Evolutionary conservation across 352 stramenopile species (phyloP).

Genomic region (Nothophytophthora sp.): DNA sequence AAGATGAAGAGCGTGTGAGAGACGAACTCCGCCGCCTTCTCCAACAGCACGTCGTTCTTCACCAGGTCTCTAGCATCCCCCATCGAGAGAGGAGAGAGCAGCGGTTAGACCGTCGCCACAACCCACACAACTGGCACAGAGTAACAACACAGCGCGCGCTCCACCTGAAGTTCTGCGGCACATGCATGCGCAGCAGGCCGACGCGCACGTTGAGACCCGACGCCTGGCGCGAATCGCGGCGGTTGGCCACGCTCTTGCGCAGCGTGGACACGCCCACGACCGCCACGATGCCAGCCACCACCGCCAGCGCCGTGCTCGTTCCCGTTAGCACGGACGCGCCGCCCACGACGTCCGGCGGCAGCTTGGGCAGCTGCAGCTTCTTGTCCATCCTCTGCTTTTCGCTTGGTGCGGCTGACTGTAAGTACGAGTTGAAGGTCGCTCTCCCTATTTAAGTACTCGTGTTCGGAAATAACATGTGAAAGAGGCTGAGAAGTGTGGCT

Average conservation of each 20-base stretch:
- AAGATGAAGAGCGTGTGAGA: constrained; percentile 57
- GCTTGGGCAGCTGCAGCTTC: constrained; percentile 52
- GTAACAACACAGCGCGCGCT: neutral
- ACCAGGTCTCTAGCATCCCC: constrained; percentile 43
- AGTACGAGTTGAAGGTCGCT: too few relatives aligned
- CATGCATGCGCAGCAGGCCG: constrained; percentile 50
- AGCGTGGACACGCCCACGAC: constrained; percentile 47
- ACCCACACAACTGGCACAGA: neutral
- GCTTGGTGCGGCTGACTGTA: neutral
- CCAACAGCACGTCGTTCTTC: constrained; percentile 77
- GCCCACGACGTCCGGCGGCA: constrained; percentile 18
- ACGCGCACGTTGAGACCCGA: constrained; percentile 31
- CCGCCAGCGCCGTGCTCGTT: constrained; percentile 35
- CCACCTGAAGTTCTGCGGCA: constrained; percentile 59
- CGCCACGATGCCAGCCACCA: constrained; percentile 39
- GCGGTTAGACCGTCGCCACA: neutral
- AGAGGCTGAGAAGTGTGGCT: too few relatives aligned
- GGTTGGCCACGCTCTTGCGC: constrained; percentile 31
- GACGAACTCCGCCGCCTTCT: constrained; percentile 54
- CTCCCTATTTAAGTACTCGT: too few relatives aligned
- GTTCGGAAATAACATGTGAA: too few relatives aligned
- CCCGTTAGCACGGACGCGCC: constrained; percentile 27
- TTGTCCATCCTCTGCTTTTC: constrained; percentile 30
- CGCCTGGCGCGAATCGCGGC: constrained; percentile 1
- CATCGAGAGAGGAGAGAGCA: too few relatives aligned